phyloP scores from a whole-genome alignment of 495 filamentous ascomycete species.

The Articulospora tetracladia region DNA sequence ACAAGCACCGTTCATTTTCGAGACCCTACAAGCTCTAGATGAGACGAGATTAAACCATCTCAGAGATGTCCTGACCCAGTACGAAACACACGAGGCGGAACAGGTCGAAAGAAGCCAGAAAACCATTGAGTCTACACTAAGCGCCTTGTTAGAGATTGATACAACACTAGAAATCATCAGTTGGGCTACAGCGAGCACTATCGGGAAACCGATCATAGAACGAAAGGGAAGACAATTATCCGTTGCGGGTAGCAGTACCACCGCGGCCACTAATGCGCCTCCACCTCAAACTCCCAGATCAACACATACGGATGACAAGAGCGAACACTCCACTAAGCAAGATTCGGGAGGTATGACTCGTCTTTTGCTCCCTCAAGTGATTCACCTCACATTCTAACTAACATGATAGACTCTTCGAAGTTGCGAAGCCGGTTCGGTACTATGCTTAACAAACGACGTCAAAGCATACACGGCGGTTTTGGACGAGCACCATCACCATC shows the following conservation, averaged over 20 bases:
- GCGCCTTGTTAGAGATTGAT: slow-evolving; percentile 80
- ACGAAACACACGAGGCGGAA: slow-evolving; percentile 90
- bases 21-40: slow-evolving; percentile 87
- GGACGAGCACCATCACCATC: slow-evolving; percentile 34
- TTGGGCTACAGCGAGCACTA: slow-evolving; percentile 54
- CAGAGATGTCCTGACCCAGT: slow-evolving; percentile 87
- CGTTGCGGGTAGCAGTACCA: slow-evolving; percentile 32
- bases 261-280: slow-evolving; percentile 13
- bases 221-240: slow-evolving; percentile 26
- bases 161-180: slow-evolving; percentile 87
- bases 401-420: slow-evolving; percentile 38
- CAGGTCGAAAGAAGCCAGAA: slow-evolving; percentile 73
- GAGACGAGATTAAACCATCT: slow-evolving; percentile 88
- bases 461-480: slow-evolving; percentile 54
- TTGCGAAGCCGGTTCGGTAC: slow-evolving; percentile 68
- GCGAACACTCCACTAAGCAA: slow-evolving; percentile 51
- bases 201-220: slow-evolving; percentile 40
- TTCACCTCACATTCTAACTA: no score
- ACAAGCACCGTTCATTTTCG: slow-evolving; percentile 92
- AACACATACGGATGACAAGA: slow-evolving; percentile 48
- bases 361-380: no score
- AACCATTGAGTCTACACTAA: slow-evolving; percentile 77
- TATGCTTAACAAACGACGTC: slow-evolving; percentile 66
- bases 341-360: slow-evolving; percentile 25
- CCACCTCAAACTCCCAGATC: slow-evolving; percentile 37